Evolutionary conservation across 768 basidiomycete genomes (phyloP).

Genomic region (Agrocybe pediades): DNA sequence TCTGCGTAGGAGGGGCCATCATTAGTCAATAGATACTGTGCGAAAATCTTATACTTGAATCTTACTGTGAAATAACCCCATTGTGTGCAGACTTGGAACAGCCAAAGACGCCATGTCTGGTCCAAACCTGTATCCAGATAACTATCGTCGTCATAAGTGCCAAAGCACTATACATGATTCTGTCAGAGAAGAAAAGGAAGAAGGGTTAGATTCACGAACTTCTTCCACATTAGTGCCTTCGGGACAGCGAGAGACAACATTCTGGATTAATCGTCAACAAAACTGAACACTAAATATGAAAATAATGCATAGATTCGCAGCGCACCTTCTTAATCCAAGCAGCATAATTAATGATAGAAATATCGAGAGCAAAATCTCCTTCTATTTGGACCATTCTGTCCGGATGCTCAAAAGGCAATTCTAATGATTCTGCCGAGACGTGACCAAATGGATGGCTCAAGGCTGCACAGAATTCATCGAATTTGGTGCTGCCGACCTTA

Average conservation of each 20-base stretch:
- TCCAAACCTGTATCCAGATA: conserved; percentile 64
- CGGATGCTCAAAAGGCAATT: conserved; percentile 50
- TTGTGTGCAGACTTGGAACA: conserved; percentile 90
- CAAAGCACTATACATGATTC: conserved; percentile 68
- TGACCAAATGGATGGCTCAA: conserved; percentile 48
- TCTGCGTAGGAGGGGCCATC: conserved; percentile 39
- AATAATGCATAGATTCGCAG: too few relatives aligned
- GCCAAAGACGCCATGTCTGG: conserved; percentile 85
- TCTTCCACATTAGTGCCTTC: conserved; percentile 36
- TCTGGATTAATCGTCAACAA: neutral
- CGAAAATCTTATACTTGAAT: neutral
- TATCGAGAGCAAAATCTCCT: conserved; percentile 52
- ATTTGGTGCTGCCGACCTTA: conserved; percentile 56
- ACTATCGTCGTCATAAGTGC: conserved; percentile 70
- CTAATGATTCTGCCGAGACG: conserved; percentile 25
- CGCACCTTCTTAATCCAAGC: conserved; percentile 72
- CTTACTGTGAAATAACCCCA: conserved; percentile 93
- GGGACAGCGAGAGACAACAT: conserved; percentile 56
- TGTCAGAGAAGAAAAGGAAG: neutral
- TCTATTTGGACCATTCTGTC: conserved; percentile 50
- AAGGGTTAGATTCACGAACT: conserved; percentile 21
- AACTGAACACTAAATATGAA: too few relatives aligned
- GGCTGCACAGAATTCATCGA: conserved; percentile 69
- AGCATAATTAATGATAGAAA: conserved; percentile 75
- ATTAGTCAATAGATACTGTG: neutral